Base-by-base conservation (phyloP, 2,329 filamentous ascomycete genomes). In the Talaromyces verruculosus region DNA sequence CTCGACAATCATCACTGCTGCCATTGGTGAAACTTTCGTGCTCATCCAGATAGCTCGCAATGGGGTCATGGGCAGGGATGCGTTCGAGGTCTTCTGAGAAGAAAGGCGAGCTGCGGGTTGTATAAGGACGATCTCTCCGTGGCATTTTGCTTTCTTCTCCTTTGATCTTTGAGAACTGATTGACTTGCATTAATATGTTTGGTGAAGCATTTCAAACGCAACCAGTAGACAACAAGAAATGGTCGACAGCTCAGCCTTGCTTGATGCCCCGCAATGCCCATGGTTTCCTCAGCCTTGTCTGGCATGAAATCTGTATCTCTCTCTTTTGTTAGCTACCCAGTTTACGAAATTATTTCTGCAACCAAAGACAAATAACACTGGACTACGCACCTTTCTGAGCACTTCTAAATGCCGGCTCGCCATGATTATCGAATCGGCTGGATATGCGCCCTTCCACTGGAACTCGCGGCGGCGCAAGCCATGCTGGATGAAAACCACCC, bases 371-470 rank as follows among this genome's bases (percentile, higher is more conserved):
- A 47, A 49, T 1, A 5, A 49, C 15, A 19, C 11, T 10, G 5
- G 4, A 49, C 5, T 25, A 4, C 1, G 6, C 4, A 28, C 11
- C 45, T 1, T 25, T 28, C 19, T 28, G 22, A 17, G 22, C 13
- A 17, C 11, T 2, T 49, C 22, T 22, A 28, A 49, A 49, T 49
- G 47, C 13, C 5, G 22, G 13, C 49, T 53, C 49, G 28, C 11
- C 25, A 60, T 28, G 57, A 60, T 22, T 60, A 60, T 43, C 35
- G n/a, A 28, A 60, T 60, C 37, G 57, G 35, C 19, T 60, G 57
- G 57, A 60, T 60, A 25, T 60, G 37, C 15, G 35, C 57, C 57
- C 39, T 60, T 13, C 22, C 57, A 13, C 1, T 60, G 5, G 57
- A 60, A 7, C 15, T 41, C 22, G 49, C 25, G n/a, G n/a, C n/a